Evolutionary conservation across 768 basidiomycete species (phyloP).

Genomic region (Pisolithus orientalis): DNA sequence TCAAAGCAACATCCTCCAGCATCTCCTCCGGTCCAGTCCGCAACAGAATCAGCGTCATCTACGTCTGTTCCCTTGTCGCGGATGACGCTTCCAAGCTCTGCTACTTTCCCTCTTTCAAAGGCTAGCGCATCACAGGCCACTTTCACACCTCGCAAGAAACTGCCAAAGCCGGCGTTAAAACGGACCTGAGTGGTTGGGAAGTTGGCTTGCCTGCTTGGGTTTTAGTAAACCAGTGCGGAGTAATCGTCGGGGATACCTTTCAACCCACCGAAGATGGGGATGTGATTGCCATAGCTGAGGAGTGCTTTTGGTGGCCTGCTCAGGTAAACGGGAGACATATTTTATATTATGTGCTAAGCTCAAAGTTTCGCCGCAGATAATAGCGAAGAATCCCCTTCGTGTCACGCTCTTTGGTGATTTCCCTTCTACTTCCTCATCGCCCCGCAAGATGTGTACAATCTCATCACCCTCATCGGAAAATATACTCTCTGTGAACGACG

Average conservation of each 20-base stretch:
- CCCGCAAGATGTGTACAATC: constrained; percentile 21
- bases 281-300: constrained; percentile 12
- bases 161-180: constrained; percentile 2
- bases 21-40: constrained; percentile 2
- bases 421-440: constrained; percentile 19
- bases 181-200: constrained; percentile 9
- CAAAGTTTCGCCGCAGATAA: constrained; percentile 10
- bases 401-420: constrained; percentile 27
- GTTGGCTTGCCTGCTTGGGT: constrained; percentile 48
- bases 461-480: constrained; percentile 32
- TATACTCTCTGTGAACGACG: constrained; percentile 33
- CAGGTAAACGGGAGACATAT: constrained; percentile 37
- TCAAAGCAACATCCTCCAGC: constrained; percentile 13
- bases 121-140: constrained; percentile 15
- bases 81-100: constrained; percentile 8
- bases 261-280: constrained; percentile 18
- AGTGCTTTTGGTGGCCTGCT: constrained; percentile 65
- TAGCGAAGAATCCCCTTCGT: constrained; percentile 23
- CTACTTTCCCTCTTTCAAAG: constrained; percentile 4
- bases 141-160: constrained; percentile 17
- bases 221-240: constrained; percentile 36
- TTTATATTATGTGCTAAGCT: constrained; percentile 4
- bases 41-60: not conserved
- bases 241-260: constrained; percentile 26
- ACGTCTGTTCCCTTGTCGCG: constrained; percentile 8